phyloP scores from a whole-genome alignment of 2,329 filamentous ascomycete species.

The Arthrobotrys pseudoclavata region DNA sequence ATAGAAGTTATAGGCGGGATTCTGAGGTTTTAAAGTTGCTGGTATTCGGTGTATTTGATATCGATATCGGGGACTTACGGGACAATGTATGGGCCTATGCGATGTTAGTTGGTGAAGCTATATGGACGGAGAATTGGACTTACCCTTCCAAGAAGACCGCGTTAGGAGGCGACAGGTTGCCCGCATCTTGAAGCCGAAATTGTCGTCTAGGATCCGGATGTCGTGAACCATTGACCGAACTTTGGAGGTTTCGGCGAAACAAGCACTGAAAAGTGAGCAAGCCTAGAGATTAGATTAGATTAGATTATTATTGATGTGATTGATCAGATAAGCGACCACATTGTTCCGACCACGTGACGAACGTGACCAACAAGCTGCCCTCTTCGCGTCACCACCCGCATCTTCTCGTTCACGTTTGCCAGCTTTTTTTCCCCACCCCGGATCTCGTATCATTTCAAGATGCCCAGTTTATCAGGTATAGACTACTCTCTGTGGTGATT shows the following conservation, averaged over 20 bases:
- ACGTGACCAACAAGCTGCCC: constrained; percentile 36
- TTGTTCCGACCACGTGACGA: constrained; percentile 15
- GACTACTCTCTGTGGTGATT: background rate
- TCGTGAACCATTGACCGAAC: background rate
- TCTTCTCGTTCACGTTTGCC: background rate
- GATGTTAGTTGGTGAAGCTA: constrained; percentile 59
- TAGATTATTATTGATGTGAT: background rate
- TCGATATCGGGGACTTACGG: constrained; percentile 70
- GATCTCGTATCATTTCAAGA: constrained; percentile 12
- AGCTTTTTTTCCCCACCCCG: background rate
- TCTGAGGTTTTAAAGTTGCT: background rate
- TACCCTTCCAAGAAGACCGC: constrained; percentile 92
- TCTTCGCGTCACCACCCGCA: constrained; percentile 42
- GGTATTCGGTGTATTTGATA: background rate
- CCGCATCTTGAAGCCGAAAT: constrained; percentile 71
- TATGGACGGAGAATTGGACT: constrained; percentile 54
- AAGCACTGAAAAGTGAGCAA: constrained; percentile 22
- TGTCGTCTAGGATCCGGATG: constrained; percentile 6
- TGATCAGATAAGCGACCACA: constrained; percentile 22
- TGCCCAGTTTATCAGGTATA: constrained; percentile 54
- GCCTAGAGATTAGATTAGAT: constrained; percentile 46
- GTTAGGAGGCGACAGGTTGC: constrained; percentile 77
- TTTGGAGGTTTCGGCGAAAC: constrained; percentile 6
- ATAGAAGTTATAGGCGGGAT: constrained; percentile 52
- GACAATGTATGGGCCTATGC: constrained; percentile 77